A percentile compares a stretch with the other conserved stretches of the same genome.
phyloP scores from a whole-genome alignment of 176 grass and related monocot genomes.

The Elymus sibiricus region DNA sequence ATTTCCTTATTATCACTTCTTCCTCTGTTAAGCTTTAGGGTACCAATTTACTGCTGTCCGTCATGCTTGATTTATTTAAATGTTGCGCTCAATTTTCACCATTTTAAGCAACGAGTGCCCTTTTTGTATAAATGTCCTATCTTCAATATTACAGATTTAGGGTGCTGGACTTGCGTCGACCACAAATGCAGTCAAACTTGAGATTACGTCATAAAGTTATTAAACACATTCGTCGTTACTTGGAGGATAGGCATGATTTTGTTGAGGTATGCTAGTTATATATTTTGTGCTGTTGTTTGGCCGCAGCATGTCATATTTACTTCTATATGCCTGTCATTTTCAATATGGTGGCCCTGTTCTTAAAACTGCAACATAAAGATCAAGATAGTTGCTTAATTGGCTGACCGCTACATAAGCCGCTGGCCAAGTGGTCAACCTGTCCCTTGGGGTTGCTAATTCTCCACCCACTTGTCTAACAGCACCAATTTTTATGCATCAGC shows the following conservation, averaged over 20 bases:
- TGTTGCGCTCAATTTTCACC: not conserved
- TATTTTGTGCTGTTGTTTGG: not conserved
- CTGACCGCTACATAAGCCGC: not conserved
- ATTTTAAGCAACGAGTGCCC: not conserved
- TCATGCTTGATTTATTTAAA: not conserved
- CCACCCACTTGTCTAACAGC: not conserved
- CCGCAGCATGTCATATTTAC: not conserved
- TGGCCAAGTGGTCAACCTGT: slow-evolving; percentile 1
- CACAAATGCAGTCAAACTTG: slow-evolving; percentile 96
- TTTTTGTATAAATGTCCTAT: not conserved
- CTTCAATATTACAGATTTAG: slow-evolving; percentile 60
- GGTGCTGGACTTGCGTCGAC: slow-evolving; percentile 79
- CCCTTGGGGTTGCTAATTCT: not conserved
- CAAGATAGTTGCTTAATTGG: not conserved
- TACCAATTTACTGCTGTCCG: not conserved
- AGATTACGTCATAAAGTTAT: slow-evolving; percentile 91
- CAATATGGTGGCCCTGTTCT: not conserved
- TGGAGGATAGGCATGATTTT: slow-evolving; percentile 96
- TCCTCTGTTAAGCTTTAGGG: not conserved
- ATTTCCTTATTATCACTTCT: not conserved
- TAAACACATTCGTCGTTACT: slow-evolving; percentile 77
- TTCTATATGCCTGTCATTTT: not conserved
- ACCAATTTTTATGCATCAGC: slow-evolving; percentile 10
- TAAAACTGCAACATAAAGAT: not conserved
- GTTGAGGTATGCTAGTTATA: slow-evolving; percentile 69